Evolutionary conservation across 495 filamentous ascomycete genomes (phyloP).

Genomic region (Rostrohypoxylon terebratum): DNA sequence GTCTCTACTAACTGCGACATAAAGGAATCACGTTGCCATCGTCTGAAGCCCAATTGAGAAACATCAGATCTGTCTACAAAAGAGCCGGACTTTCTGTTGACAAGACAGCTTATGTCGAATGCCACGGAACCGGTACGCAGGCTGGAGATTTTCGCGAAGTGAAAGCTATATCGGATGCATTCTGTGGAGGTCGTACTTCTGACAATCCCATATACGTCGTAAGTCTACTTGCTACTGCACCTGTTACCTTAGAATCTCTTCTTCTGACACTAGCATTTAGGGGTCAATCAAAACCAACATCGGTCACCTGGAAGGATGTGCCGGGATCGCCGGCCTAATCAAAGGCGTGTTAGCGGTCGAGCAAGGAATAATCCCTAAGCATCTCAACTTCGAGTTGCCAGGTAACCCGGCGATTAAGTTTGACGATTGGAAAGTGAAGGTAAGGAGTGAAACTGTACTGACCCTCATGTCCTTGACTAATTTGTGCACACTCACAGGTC

Average conservation of each 20-base stretch:
- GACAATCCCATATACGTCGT: constrained; percentile 48
- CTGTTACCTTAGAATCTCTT: not conserved
- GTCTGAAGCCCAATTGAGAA: constrained; percentile 58
- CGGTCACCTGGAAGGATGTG: constrained; percentile 57
- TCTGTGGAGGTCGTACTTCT: constrained; percentile 50
- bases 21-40: constrained; percentile 49
- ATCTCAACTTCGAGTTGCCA: constrained; percentile 55
- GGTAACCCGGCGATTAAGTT: constrained; percentile 56
- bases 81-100: constrained; percentile 59
- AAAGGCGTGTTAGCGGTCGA: constrained; percentile 65
- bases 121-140: constrained; percentile 60
- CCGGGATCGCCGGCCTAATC: constrained; percentile 60
- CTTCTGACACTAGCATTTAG: not conserved
- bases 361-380: constrained; percentile 61
- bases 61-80: constrained; percentile 60
- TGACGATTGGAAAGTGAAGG: constrained; percentile 52
- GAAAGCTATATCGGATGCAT: constrained; percentile 57
- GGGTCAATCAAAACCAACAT: constrained; percentile 59
- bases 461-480: constrained; percentile 5
- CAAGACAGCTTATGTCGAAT: constrained; percentile 62
- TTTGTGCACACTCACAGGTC: constrained; percentile 5
- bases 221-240: not conserved
- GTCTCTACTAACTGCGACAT: constrained; percentile 9
- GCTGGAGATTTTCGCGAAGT: constrained; percentile 69
- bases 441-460: constrained; percentile 18